Evolutionary conservation across 768 basidiomycete genomes (phyloP).

Genomic region (Psilocybe cubensis): DNA sequence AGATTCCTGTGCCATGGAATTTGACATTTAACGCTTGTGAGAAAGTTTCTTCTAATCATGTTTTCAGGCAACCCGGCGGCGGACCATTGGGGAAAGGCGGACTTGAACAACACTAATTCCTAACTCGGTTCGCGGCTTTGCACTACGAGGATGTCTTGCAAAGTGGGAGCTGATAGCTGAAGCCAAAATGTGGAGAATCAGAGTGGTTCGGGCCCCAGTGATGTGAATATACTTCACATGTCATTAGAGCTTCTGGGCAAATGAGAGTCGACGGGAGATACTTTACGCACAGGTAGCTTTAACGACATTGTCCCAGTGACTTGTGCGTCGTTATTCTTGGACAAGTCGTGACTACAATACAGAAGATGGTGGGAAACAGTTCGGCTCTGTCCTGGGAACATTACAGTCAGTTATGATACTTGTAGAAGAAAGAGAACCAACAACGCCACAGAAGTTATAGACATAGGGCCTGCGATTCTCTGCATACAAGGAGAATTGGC

Average conservation of each 20-base stretch:
- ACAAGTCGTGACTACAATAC: neutral
- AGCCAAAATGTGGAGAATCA: neutral
- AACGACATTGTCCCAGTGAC: constrained; percentile 5
- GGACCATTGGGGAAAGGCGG: neutral
- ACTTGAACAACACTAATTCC: neutral
- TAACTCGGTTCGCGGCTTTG: neutral
- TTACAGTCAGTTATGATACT: constrained; percentile 1
- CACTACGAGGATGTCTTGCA: neutral
- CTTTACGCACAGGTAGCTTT: constrained; percentile 5
- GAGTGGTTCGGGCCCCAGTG: neutral
- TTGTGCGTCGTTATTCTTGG: constrained; percentile 8
- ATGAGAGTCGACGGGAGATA: constrained; percentile 4
- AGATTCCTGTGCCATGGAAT: neutral
- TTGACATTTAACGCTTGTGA: constrained; percentile 1
- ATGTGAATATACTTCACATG: constrained; percentile 2
- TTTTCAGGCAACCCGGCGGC: neutral
- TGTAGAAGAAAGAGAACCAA: constrained; percentile 4
- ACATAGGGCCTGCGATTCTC: neutral
- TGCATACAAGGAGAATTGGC: neutral
- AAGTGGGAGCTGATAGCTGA: neutral
- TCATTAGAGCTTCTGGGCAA: constrained; percentile 3
- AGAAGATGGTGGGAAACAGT: neutral
- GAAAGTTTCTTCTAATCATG: neutral
- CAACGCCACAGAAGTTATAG: constrained; percentile 9
- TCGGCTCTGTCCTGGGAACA: constrained; percentile 1